A percentile compares a stretch with the other conserved stretches of the same genome.
These are phyloP conservation scores for Debaryomyces subglobosus DNA, from an alignment of 1,139 yeast genomes.

Conservation along the genomic window DNA sequence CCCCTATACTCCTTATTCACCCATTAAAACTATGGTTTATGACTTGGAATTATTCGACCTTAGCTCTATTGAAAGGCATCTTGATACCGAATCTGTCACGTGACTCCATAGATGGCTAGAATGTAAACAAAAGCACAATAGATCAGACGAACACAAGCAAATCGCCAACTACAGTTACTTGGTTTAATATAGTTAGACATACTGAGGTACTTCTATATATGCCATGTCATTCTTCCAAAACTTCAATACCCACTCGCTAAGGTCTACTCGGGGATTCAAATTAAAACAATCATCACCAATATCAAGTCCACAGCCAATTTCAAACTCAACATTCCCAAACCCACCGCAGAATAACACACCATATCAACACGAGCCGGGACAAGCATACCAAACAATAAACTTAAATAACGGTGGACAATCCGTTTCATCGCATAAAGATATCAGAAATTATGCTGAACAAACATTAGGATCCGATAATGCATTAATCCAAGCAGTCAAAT, in stretches of 20 bases:
- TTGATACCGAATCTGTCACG: constrained; percentile 1
- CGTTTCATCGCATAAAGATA: constrained; percentile 67
- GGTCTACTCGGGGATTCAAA: constrained; percentile 58
- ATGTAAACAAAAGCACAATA: constrained; percentile 10
- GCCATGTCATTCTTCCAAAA: constrained; percentile 58
- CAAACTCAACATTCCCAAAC: constrained; percentile 37
- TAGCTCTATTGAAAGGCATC: not conserved
- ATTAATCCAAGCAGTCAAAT: constrained; percentile 85
- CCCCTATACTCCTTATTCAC: not conserved
- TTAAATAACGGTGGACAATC: constrained; percentile 32
- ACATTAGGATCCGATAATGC: constrained; percentile 93
- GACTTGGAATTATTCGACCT: constrained; percentile 4
- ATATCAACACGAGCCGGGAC: constrained; percentile 23
- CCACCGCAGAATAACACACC: constrained; percentile 25
- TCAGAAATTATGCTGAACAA: constrained; percentile 87
- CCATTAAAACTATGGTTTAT: constrained; percentile 7
- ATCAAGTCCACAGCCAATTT: constrained; percentile 44
- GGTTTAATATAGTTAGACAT: not conserved
- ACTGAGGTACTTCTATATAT: not conserved
- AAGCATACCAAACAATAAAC: constrained; percentile 32
- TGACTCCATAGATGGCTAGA: constrained; percentile 2
- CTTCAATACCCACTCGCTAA: constrained; percentile 57
- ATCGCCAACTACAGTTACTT: not conserved
- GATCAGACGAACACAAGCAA: constrained; percentile 6
- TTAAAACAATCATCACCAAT: constrained; percentile 46